phyloP scores from a whole-genome alignment of 2,329 filamentous ascomycete genomes.

The Cladosporium colombiae region DNA sequence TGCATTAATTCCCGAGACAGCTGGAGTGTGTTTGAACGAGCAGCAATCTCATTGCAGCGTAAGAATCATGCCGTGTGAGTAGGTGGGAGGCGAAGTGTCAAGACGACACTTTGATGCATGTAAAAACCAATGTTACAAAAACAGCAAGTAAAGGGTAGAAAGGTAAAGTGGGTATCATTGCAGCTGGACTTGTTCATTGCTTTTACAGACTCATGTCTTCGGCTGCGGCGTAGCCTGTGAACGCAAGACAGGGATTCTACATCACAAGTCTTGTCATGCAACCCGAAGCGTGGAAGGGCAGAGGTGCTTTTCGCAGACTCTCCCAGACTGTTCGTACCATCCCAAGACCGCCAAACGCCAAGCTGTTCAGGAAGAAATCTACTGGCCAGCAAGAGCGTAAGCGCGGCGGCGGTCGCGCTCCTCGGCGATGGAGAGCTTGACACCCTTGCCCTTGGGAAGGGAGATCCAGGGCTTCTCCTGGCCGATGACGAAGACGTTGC shows the following conservation, averaged over 20 bases:
- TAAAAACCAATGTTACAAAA: background rate
- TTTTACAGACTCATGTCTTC: conserved; percentile 21
- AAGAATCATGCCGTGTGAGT: too few relatives aligned
- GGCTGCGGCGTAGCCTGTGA: conserved; percentile 19
- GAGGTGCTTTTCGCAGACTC: conserved; percentile 20
- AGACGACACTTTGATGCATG: background rate
- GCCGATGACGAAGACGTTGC: conserved; percentile 99
- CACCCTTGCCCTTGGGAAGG: conserved; percentile 99
- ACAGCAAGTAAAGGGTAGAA: background rate
- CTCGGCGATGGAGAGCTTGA: conserved; percentile 98
- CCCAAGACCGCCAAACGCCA: conserved; percentile 19
- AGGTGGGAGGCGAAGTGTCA: too few relatives aligned
- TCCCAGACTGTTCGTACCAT: conserved; percentile 20
- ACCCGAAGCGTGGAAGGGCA: conserved; percentile 17
- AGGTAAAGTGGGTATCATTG: conserved; percentile 21
- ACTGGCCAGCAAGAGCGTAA: conserved; percentile 53
- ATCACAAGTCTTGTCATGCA: conserved; percentile 17
- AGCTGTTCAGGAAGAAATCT: conserved; percentile 22
- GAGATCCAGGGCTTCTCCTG: conserved; percentile 99
- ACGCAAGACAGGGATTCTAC: conserved; percentile 11
- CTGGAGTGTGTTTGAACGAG: too few relatives aligned
- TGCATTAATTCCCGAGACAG: too few relatives aligned
- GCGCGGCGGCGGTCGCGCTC: conserved; percentile 98
- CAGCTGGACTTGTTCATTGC: conserved; percentile 22
- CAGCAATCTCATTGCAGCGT: too few relatives aligned